Conservation (phyloP, 176 grass and related monocot species). For the Carex pumila region DNA sequence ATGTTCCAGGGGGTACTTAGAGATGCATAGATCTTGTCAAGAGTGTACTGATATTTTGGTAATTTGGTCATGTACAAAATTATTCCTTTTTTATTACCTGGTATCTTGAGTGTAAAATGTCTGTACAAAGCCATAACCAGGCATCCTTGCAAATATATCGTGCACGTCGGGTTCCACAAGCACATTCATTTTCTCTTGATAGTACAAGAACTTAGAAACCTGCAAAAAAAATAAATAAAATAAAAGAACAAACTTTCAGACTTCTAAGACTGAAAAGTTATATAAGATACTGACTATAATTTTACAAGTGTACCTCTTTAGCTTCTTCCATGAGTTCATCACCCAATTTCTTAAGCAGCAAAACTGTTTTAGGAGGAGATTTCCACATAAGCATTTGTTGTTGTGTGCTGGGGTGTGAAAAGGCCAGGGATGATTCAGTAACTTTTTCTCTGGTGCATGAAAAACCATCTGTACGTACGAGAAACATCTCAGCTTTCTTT, state of each 20-base stretch:
- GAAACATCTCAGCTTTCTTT: slow-evolving; percentile 96
- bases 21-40: neutral
- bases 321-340: slow-evolving; percentile 95
- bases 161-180: slow-evolving; percentile 99
- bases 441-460: slow-evolving; percentile 99
- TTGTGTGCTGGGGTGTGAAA: slow-evolving; percentile 91
- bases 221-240: slow-evolving; percentile 21
- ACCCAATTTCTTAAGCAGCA: slow-evolving; percentile 92
- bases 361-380: slow-evolving; percentile 86
- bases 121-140: slow-evolving; percentile 98
- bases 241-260: neutral
- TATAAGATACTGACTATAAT: neutral
- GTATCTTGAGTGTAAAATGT: slow-evolving; percentile 98
- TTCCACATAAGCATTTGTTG: slow-evolving; percentile 99
- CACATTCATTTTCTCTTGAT: slow-evolving; percentile 99
- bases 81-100: slow-evolving; percentile 37
- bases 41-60: neutral
- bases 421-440: slow-evolving; percentile 88
- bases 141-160: slow-evolving; percentile 97
- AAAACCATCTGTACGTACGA: slow-evolving; percentile 92
- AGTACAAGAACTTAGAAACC: slow-evolving; percentile 79
- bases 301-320: slow-evolving; percentile 60
- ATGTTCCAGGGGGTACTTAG: neutral
- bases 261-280: neutral
- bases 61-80: neutral